Evolutionary conservation across 306 rosid genomes (phyloP).

Genomic region (Inga laurina): DNA sequence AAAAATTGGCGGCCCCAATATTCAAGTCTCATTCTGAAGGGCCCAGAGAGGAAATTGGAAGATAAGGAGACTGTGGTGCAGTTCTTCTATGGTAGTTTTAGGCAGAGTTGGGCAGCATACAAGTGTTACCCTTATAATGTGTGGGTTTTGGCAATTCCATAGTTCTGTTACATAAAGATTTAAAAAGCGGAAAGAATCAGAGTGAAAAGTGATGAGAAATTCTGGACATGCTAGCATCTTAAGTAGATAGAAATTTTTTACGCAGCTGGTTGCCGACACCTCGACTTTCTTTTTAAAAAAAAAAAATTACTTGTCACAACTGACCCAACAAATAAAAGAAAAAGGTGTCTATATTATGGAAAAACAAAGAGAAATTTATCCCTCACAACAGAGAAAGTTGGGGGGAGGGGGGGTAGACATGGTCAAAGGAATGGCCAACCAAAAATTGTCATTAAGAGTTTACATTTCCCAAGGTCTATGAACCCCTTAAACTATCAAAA

Average conservation of each 20-base stretch:
- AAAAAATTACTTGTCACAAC: neutral
- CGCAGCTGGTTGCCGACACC: neutral
- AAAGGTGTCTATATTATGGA: neutral
- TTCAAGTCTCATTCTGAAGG: neutral
- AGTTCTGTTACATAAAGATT: neutral
- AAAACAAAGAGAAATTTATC: neutral
- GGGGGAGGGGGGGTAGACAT: neutral
- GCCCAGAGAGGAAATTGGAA: neutral
- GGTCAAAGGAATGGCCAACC: neutral
- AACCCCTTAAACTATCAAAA: neutral
- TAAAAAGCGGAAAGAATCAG: neutral
- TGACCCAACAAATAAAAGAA: neutral
- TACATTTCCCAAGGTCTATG: neutral
- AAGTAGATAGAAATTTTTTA: neutral
- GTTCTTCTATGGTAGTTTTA: neutral
- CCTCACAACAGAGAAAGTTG: neutral
- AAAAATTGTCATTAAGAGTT: neutral
- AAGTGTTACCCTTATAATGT: neutral
- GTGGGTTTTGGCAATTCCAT: neutral
- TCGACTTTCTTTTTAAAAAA: neutral
- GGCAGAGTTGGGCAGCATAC: neutral
- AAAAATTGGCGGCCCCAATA: neutral
- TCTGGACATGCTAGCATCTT: neutral
- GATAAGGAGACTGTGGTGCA: neutral
- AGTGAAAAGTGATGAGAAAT: neutral